These are phyloP conservation scores for Fomitopsis pinicola DNA, from an alignment of 1,284 basidiomycete genomes.

Conservation along the genomic window DNA sequence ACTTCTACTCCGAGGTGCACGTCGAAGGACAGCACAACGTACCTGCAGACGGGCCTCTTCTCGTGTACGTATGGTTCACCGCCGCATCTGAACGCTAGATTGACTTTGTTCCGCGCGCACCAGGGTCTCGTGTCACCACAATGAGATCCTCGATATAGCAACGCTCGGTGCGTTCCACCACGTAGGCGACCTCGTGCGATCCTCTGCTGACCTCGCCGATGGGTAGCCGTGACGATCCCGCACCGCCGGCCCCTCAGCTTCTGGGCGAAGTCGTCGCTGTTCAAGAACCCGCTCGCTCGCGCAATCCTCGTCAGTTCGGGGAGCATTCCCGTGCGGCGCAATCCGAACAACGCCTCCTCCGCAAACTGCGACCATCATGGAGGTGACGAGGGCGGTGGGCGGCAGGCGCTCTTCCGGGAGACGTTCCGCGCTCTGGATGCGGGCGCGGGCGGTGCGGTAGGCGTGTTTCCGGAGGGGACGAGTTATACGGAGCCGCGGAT, in stretches of 20 bases:
- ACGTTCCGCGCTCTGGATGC: conserved; percentile 82
- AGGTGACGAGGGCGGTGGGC: neutral
- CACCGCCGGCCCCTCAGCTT: conserved; percentile 81
- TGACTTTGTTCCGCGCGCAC: neutral
- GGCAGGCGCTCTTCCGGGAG: conserved; percentile 69
- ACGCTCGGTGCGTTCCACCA: conserved; percentile 59
- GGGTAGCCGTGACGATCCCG: conserved; percentile 71
- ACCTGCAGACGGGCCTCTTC: conserved; percentile 77
- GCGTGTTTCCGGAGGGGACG: conserved; percentile 92
- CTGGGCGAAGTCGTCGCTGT: conserved; percentile 88
- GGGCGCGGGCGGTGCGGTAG: conserved; percentile 84
- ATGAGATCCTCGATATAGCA: conserved; percentile 87
- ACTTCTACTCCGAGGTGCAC: conserved; percentile 68
- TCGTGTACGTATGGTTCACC: conserved; percentile 70
- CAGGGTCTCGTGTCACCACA: conserved; percentile 76
- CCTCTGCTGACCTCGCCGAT: neutral
- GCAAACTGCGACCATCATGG: neutral
- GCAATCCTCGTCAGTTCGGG: conserved; percentile 82
- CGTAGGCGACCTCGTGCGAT: neutral
- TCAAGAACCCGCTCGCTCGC: conserved; percentile 69
- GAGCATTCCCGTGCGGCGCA: conserved; percentile 93
- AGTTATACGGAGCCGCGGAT: conserved; percentile 88
- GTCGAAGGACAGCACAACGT: conserved; percentile 75
- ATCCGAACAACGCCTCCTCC: conserved; percentile 49
- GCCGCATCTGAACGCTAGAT: too few species aligned